Evolutionary conservation across 106 monocot species (phyloP).

Genomic region (Dendrobium officinale): DNA sequence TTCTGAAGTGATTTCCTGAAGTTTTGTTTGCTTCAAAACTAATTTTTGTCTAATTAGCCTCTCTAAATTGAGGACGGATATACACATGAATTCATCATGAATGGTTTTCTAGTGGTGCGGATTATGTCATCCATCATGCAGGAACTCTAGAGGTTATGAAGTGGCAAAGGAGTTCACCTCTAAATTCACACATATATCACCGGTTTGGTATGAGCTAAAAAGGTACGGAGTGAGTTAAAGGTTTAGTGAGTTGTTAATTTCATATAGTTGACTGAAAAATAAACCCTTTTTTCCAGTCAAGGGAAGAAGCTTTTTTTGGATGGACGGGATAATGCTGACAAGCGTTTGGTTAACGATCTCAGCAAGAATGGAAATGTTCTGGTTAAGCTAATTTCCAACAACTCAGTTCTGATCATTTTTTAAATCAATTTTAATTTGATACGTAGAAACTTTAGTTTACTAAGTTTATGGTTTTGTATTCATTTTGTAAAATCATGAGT

Average conservation of each 20-base stretch:
- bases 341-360: conserved; percentile 65
- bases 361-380: conserved; percentile 35
- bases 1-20: neutral
- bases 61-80: neutral
- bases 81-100: neutral
- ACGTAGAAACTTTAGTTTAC: no score
- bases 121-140: conserved; percentile 19
- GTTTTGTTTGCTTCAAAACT: neutral
- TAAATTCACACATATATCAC: conserved; percentile 85
- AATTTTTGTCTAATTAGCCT: neutral
- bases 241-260: neutral
- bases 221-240: conserved; percentile 38
- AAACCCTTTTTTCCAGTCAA: conserved; percentile 35
- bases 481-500: no score
- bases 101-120: neutral
- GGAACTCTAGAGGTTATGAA: conserved; percentile 95
- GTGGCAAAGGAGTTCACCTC: conserved; percentile 71
- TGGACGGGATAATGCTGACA: conserved; percentile 77
- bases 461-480: no score
- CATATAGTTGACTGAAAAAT: neutral
- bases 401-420: neutral
- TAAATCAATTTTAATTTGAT: neutral
- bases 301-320: conserved; percentile 55
- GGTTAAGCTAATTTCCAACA: conserved; percentile 26
- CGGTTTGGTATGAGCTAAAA: conserved; percentile 96